A percentile compares a stretch with the other conserved stretches of the same genome.
phyloP scores from a whole-genome alignment of 495 filamentous ascomycete species.

The Trichoderma parareesei region DNA sequence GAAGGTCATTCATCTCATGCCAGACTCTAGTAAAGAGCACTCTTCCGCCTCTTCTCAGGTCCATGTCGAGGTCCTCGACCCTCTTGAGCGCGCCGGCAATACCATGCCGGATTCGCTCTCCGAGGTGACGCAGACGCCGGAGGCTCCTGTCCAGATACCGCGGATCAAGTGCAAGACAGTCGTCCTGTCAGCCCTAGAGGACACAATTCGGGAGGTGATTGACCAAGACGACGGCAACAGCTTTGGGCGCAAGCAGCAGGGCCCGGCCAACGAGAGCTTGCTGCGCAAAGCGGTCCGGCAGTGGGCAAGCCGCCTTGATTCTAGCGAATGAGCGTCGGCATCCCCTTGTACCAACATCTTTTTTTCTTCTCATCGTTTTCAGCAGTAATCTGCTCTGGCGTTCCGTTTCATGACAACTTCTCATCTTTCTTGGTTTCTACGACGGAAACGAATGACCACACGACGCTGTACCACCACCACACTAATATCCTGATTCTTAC shows the following conservation, averaged over 20 bases:
- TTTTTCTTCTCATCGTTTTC: neutral
- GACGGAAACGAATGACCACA: neutral
- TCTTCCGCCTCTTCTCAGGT: constrained; percentile 22
- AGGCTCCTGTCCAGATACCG: constrained; percentile 30
- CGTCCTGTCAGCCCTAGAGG: constrained; percentile 36
- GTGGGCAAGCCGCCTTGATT: constrained; percentile 38
- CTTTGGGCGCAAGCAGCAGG: constrained; percentile 8
- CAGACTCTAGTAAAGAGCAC: constrained; percentile 31
- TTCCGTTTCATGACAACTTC: neutral
- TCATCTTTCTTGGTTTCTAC: neutral
- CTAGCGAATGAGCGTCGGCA: constrained; percentile 18
- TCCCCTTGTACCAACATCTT: neutral
- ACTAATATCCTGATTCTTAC: neutral
- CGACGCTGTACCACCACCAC: constrained; percentile 1
- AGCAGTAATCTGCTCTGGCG: neutral
- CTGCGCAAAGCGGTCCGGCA: constrained; percentile 33
- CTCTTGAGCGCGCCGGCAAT: neutral
- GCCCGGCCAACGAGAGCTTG: constrained; percentile 26
- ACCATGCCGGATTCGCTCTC: constrained; percentile 2
- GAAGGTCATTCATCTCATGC: constrained; percentile 49
- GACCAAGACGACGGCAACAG: constrained; percentile 19
- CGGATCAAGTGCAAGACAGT: constrained; percentile 41
- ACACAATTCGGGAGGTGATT: constrained; percentile 39
- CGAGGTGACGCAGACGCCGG: constrained; percentile 17
- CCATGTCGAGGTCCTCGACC: neutral